Evolutionary conservation across 129 eudicot species (phyloP), one percentile per base, ranked within the genome.

Genomic region (Silybum marianum): DNA sequence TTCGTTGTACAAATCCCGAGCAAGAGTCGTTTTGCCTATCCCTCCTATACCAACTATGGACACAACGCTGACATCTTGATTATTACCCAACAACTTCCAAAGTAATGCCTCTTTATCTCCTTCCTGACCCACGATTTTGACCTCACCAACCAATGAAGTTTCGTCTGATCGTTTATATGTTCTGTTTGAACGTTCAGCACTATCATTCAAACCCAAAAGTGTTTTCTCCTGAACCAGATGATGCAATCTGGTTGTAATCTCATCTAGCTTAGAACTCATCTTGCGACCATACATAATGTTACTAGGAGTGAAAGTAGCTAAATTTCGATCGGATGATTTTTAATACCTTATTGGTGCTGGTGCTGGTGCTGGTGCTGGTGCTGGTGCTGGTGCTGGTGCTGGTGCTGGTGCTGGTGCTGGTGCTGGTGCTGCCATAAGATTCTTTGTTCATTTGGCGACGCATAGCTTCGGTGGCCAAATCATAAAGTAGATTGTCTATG

Each of bases 401-500:
- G n/a, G n/a, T n/a, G n/a, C n/a, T n/a, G n/a, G n/a, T n/a, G n/a
- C n/a, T n/a, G n/a, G n/a, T n/a, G n/a, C n/a, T n/a, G n/a, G n/a
- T n/a, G n/a, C n/a, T n/a, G n/a, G n/a, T n/a, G n/a, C n/a, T n/a
- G n/a, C n/a, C n/a, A 40, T 1, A 40, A 40, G 48, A 40, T 40
- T 40, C 48, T 9, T 40, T 9, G 9, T 40, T 40, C 48, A 40
- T 40, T 8, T 1, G 48, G 48, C 12, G 48, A 40, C 48, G 48
- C 48, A 40, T 51, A 18, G 62, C 62, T 51, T 51, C 21, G 0
- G 62, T 51, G 62, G 62, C 21, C 62, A 51, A 69, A 71, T 85
- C 85, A 48, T 88, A 89, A 44, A 85, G 21, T 9, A 80, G 28
- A 26, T 88, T 89, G 42, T 85, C 89, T 79, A 83, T 39, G 16